Conservation (phyloP, 2,329 filamentous ascomycete species). For the Fusarium tjaetaba region DNA sequence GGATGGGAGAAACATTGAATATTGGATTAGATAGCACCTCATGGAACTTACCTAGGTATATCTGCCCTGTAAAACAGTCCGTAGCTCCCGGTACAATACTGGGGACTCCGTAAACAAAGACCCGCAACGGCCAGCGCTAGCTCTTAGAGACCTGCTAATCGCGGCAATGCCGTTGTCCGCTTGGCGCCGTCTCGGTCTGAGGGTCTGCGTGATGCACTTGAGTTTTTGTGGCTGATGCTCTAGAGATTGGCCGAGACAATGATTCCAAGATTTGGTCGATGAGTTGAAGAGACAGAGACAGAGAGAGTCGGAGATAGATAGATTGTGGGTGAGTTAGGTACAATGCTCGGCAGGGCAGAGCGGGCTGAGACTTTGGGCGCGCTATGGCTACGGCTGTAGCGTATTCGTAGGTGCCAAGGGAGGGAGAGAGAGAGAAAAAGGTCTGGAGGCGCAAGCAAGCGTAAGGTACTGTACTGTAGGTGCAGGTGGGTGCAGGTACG, state of each 20-base stretch:
- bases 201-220: slow-evolving; percentile 7
- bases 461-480: not conserved
- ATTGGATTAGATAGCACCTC: slow-evolving; percentile 31
- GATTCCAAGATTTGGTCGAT: not conserved
- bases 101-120: slow-evolving; percentile 34
- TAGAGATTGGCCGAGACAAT: not conserved
- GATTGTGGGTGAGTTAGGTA: slow-evolving; percentile 3
- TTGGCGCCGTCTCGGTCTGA: slow-evolving; percentile 34
- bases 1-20: slow-evolving; percentile 38
- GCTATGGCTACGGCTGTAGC: slow-evolving; percentile 24
- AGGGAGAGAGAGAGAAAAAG: not conserved
- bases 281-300: not conserved
- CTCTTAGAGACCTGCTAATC: slow-evolving; percentile 37
- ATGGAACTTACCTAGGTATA: slow-evolving; percentile 28
- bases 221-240: not conserved
- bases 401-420: slow-evolving; percentile 23
- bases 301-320: not conserved
- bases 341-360: slow-evolving; percentile 16
- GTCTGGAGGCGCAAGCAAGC: not conserved
- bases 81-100: slow-evolving; percentile 42
- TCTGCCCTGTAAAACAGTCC: slow-evolving; percentile 33
- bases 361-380: slow-evolving; percentile 31
- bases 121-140: slow-evolving; percentile 41
- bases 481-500: not conserved
- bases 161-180: slow-evolving; percentile 44